Base-by-base conservation (phyloP, 2,329 filamentous ascomycete genomes). In the Xylariaceae sp. region DNA sequence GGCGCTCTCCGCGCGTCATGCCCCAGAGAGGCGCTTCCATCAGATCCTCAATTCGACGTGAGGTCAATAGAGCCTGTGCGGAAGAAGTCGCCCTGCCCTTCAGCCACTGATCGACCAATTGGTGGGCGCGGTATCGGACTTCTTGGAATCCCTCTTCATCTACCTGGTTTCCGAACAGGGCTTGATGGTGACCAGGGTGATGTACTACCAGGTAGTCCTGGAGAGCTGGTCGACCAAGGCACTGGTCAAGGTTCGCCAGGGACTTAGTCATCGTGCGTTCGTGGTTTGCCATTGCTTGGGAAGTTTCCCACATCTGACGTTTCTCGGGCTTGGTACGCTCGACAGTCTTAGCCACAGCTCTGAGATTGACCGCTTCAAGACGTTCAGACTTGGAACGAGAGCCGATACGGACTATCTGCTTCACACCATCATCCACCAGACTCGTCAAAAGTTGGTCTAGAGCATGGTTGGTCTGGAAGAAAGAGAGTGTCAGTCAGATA, bases 401-500 rank as follows among this genome's bases (percentile, higher is more conserved):
- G 0, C 82, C 81, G 6, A 85, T 73, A 0, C 81, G 75, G 19
- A 85, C 68, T 16, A 85, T 66, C 3, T 73, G 62, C 0, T 56
- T 48, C 5, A 74, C 55, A 0, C 63, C 64, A 2, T 59, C 63
- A 5, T 73, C 61, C 1, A 77, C 40, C 0, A 85, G 55, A 43
- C 81, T 71, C 44, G 82, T 73, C 0, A 85, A 63, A 1, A 84
- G 65, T 48, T 75, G 71, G 41, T 75, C 72, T 0, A 74, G 48
- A 0, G 69, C 69, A 38, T 73, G 69, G 31, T 63, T 69, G n/a
- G 63, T 76, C 43, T 74, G 75, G 43, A n/a, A n/a, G n/a, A 11
- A 24, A 7, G 21, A 24, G 70, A 73, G 18, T 24, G 21, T 24
- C n/a, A n/a, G n/a, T n/a, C n/a, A n/a, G n/a, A n/a, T n/a, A n/a